Percentiles rank a stretch among this genome's conserved stretches.
phyloP scores from a whole-genome alignment of 495 filamentous ascomycete species.

The Tuber indicum region DNA sequence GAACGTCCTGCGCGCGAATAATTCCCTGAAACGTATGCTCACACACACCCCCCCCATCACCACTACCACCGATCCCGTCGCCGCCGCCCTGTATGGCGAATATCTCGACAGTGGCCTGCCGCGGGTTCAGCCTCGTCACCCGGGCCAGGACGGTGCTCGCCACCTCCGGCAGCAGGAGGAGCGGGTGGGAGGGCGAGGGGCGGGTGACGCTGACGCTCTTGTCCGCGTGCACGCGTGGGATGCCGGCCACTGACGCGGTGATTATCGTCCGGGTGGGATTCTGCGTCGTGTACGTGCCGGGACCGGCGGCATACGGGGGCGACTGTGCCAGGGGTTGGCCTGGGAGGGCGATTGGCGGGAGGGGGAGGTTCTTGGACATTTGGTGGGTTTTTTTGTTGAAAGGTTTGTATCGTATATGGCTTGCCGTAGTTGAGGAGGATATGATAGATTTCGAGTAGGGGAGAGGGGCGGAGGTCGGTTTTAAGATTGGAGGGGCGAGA shows the following conservation, averaged over 20 bases:
- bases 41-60: constrained; percentile 44
- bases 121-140: constrained; percentile 73
- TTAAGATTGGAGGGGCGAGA: no score
- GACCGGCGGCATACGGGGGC: constrained; percentile 59
- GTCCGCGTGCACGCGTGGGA: neutral
- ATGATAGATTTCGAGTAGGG: no score
- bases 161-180: constrained; percentile 59
- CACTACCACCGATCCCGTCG: constrained; percentile 16
- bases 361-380: constrained; percentile 18
- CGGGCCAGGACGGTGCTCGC: constrained; percentile 72
- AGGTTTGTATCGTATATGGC: neutral
- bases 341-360: constrained; percentile 50
- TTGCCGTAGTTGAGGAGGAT: no score
- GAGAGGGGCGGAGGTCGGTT: no score
- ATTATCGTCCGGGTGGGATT: neutral
- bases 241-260: constrained; percentile 3
- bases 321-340: constrained; percentile 70
- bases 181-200: constrained; percentile 53
- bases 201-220: constrained; percentile 47
- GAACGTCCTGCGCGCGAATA: constrained; percentile 69
- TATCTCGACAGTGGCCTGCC: constrained; percentile 76
- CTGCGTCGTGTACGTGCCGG: constrained; percentile 52
- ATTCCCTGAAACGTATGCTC: constrained; percentile 48
- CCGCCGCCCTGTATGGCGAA: constrained; percentile 53
- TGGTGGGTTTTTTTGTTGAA: neutral